phyloP scores from a whole-genome alignment of 129 eudicot genomes.

The Artemisia annua region DNA sequence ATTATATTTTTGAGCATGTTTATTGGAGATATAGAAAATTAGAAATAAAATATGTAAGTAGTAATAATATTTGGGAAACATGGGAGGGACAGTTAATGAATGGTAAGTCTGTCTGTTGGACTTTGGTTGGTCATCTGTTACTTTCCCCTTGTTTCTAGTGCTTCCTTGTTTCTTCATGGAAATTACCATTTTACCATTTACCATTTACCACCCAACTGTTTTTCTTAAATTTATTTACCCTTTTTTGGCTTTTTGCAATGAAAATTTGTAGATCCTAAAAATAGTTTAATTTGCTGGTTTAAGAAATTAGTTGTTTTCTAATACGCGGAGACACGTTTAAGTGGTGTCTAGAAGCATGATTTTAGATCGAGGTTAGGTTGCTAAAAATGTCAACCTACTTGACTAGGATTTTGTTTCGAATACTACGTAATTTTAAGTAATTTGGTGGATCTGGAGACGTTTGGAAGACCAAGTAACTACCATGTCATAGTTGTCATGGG shows the following conservation, averaged over 20 bases:
- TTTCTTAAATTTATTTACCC: neutral
- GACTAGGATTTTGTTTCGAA: too few species aligned
- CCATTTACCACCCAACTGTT: too few species aligned
- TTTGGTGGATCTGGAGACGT: too few species aligned
- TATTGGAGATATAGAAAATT: constrained; percentile 3
- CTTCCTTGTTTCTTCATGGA: constrained; percentile 29
- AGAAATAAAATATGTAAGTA: neutral
- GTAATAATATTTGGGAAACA: constrained; percentile 27
- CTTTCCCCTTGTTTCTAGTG: constrained; percentile 34
- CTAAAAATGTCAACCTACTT: too few species aligned
- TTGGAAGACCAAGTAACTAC: too few species aligned
- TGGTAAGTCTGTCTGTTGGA: constrained; percentile 25
- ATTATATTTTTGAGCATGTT: neutral
- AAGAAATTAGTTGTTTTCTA: neutral
- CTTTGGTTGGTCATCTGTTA: constrained; percentile 34
- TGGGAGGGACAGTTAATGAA: constrained; percentile 47
- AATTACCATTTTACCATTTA: constrained; percentile 32
- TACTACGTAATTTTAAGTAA: too few species aligned
- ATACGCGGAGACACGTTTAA: neutral
- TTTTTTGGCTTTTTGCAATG: neutral
- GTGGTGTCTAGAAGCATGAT: neutral
- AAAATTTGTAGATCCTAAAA: constrained; percentile 16
- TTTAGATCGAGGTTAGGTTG: neutral
- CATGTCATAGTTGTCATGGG: too few species aligned
- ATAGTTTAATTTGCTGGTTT: constrained; percentile 14